Evolutionary conservation across 352 stramenopile genomes (phyloP).

Genomic region (Phytophthora pluvialis): DNA sequence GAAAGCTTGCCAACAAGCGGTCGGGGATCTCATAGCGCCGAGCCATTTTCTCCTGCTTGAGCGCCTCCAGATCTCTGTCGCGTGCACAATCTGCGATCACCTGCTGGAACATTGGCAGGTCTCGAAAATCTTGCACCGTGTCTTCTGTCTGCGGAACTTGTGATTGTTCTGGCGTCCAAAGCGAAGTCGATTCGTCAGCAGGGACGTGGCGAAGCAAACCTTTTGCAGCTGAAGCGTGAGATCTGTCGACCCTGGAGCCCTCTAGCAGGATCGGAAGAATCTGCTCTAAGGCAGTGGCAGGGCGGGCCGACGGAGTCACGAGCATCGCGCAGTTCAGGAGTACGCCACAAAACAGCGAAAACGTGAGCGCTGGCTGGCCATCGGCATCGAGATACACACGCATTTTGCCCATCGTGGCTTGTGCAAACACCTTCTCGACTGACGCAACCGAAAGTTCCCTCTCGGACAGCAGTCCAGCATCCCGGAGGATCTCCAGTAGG

Average conservation of each 20-base stretch:
- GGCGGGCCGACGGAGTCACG: slow-evolving; percentile 28
- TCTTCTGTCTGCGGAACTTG: slow-evolving; percentile 1
- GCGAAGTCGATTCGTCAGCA: slow-evolving; percentile 1
- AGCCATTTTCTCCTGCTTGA: slow-evolving; percentile 26
- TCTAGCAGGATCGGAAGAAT: slow-evolving; percentile 27
- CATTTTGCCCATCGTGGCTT: slow-evolving; percentile 64
- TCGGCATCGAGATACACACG: slow-evolving; percentile 63
- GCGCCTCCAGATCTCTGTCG: slow-evolving; percentile 35
- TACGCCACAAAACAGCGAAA: slow-evolving; percentile 59
- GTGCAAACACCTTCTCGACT: slow-evolving; percentile 60
- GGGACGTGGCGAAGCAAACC: slow-evolving; percentile 29
- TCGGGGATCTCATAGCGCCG: slow-evolving; percentile 38
- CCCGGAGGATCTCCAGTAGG: slow-evolving; percentile 54
- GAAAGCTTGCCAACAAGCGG: slow-evolving; percentile 39
- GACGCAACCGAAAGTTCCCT: slow-evolving; percentile 12
- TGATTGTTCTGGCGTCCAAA: slow-evolving; percentile 19
- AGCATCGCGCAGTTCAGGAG: slow-evolving; percentile 58
- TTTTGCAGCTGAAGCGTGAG: neutral
- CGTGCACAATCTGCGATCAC: slow-evolving; percentile 43
- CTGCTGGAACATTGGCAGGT: slow-evolving; percentile 38
- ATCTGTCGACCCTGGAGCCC: neutral
- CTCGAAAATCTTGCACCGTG: slow-evolving; percentile 26
- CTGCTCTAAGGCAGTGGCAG: slow-evolving; percentile 18
- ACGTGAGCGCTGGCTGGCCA: slow-evolving; percentile 52
- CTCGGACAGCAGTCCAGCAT: slow-evolving; percentile 35